Evolutionary conservation across 2,329 filamentous ascomycete genomes (phyloP).

Genomic region (Ascocoryne sarcoides): DNA sequence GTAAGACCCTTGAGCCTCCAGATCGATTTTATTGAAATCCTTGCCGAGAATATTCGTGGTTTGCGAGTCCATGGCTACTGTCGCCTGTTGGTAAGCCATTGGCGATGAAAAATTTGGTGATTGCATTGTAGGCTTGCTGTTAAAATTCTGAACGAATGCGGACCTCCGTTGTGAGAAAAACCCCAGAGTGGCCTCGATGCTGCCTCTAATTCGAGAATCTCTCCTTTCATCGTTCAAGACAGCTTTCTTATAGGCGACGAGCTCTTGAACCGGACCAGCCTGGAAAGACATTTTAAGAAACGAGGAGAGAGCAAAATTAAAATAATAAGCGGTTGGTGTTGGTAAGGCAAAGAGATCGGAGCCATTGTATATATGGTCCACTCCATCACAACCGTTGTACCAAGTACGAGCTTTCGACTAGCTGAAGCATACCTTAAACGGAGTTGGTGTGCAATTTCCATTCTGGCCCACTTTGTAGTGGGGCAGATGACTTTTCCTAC

Average conservation of each 20-base stretch:
- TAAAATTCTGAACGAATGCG: slow-evolving; percentile 6
- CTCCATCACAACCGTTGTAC: neutral
- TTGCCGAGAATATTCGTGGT: slow-evolving; percentile 1
- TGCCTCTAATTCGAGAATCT: slow-evolving; percentile 16
- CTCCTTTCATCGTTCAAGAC: slow-evolving; percentile 15
- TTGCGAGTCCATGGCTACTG: too few species aligned
- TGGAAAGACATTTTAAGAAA: slow-evolving; percentile 12
- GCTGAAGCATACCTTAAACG: neutral
- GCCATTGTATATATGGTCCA: neutral
- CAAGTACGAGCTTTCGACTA: too few species aligned
- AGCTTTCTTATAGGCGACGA: slow-evolving; percentile 18
- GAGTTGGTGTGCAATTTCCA: neutral
- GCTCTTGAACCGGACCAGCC: slow-evolving; percentile 15
- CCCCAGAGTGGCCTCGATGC: slow-evolving; percentile 18
- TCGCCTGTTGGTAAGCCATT: slow-evolving; percentile 13
- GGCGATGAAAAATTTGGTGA: neutral
- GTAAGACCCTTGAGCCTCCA: neutral
- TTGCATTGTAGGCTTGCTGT: slow-evolving; percentile 12
- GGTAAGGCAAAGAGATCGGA: slow-evolving; percentile 1
- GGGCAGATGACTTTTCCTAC: too few species aligned
- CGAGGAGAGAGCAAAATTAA: slow-evolving; percentile 2
- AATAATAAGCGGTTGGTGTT: slow-evolving; percentile 1
- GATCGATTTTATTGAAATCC: neutral
- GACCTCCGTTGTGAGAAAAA: slow-evolving; percentile 13
- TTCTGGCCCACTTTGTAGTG: neutral